Evolutionary conservation across 306 rosid species (phyloP), one percentile per base, ranked within the genome.

Genomic region (Cicer bijugum): DNA sequence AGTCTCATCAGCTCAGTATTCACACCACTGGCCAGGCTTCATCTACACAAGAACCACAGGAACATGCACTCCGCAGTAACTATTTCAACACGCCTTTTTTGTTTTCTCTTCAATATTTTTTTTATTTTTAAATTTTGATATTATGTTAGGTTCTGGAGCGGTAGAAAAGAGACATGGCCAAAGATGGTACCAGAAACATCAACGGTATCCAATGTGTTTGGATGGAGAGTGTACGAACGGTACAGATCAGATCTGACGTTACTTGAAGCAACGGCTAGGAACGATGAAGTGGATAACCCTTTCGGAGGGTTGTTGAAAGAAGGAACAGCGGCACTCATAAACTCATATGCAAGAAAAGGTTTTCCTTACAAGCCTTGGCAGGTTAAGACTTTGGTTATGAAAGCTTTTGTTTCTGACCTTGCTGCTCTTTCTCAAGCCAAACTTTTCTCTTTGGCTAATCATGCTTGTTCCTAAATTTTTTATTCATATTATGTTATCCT

Each of bases 131-230:
- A 50, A 14, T 8, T 6, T 17, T 17, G 8, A 55, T 7, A 10
- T 23, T 9, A 46, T 19, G 1, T 38, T 52, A 92, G 98, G 78
- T 94, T 69, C 58, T 94, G 97, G 99, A 84, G 91, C 11, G 89
- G 95, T 64, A 69, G 88, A 81, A 79, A 78, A 42, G 99, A 89
- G 79, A 68, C 80, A 28, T 94, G 97, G 97, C 99, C 97, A 12
- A 82, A 81, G 81, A 94, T 94, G 96, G 95, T 89, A 4, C 96
- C 99, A 1, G 88, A 90, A 69, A 82, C 86, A 19, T 82, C 99
- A 9, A 87, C 95, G 72, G 91, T 89, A 65, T 78, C 89, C 12
- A 94, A 89, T 35, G 87, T 91, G 61, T 91, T 94, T 50, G 97
- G 99, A 8, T 91, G 95, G 48, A 81, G 87, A 71, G 89, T 89